A percentile compares a stretch with the other conserved stretches of the same genome.
Evolutionary conservation across 768 basidiomycete species (phyloP).

Genomic region (Boletus pseudopeckii): DNA sequence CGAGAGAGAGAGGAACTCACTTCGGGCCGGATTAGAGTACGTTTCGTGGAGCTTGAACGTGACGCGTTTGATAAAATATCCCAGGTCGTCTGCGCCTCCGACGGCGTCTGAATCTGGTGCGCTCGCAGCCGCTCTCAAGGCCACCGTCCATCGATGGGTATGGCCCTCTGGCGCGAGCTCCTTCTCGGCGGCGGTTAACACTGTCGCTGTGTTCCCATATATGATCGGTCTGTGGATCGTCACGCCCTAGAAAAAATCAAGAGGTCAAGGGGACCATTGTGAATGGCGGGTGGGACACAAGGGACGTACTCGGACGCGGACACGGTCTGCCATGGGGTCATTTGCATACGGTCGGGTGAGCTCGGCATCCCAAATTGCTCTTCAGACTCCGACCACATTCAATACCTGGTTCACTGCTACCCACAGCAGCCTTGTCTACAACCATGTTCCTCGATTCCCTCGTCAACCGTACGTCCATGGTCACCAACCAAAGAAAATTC

Average conservation of each 20-base stretch:
- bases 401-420: not conserved
- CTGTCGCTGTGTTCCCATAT: slow-evolving; percentile 89
- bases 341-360: slow-evolving; percentile 27
- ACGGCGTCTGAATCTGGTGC: slow-evolving; percentile 69
- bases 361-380: slow-evolving; percentile 34
- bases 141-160: slow-evolving; percentile 96
- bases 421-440: not conserved
- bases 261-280: not conserved
- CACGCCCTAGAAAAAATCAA: slow-evolving; percentile 62
- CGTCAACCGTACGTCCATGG: slow-evolving; percentile 54
- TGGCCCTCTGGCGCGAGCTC: slow-evolving; percentile 62
- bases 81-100: slow-evolving; percentile 86
- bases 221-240: slow-evolving; percentile 88
- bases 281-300: not conserved
- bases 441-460: slow-evolving; percentile 56
- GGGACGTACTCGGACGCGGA: slow-evolving; percentile 70
- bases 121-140: slow-evolving; percentile 84
- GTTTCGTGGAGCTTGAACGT: slow-evolving; percentile 98
- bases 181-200: slow-evolving; percentile 72
- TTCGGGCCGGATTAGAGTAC: slow-evolving; percentile 84
- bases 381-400: slow-evolving; percentile 32
- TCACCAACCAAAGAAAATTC: too few relatives aligned
- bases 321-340: slow-evolving; percentile 55
- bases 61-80: slow-evolving; percentile 92
- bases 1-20: slow-evolving; percentile 45